phyloP scores from a whole-genome alignment of 2,329 filamentous ascomycete species.

The Fusarium setosum region DNA sequence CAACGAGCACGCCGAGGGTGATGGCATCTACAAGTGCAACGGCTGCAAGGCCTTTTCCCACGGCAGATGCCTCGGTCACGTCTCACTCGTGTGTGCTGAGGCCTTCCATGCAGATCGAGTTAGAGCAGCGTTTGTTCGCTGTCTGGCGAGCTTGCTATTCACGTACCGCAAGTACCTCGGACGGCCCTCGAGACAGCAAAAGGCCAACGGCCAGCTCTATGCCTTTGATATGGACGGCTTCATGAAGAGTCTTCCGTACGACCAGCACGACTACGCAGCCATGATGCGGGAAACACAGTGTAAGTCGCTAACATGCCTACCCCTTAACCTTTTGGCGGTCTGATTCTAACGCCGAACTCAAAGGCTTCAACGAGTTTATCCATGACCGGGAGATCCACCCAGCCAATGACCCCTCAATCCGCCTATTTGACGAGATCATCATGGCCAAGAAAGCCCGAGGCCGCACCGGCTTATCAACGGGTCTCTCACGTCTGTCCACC shows the following conservation, averaged over 20 bases:
- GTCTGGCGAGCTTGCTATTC: constrained; percentile 73
- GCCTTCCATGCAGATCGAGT: constrained; percentile 73
- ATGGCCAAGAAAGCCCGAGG: constrained; percentile 79
- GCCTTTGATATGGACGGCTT: constrained; percentile 75
- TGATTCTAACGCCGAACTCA: constrained; percentile 17
- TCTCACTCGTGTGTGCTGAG: constrained; percentile 71
- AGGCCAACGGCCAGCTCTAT: constrained; percentile 68
- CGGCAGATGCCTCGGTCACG: constrained; percentile 69
- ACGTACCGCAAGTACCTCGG: constrained; percentile 73
- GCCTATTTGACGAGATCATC: constrained; percentile 87
- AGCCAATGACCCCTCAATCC: constrained; percentile 72
- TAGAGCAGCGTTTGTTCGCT: constrained; percentile 72
- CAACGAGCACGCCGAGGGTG: constrained; percentile 77
- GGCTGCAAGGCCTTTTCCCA: constrained; percentile 71
- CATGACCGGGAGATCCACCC: constrained; percentile 79
- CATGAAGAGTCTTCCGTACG: constrained; percentile 71
- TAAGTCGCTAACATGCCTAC: constrained; percentile 48
- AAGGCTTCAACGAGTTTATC: constrained; percentile 82
- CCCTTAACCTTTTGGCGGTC: background rate
- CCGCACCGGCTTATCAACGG: constrained; percentile 72
- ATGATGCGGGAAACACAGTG: constrained; percentile 77
- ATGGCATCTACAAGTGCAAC: constrained; percentile 80
- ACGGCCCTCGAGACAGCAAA: constrained; percentile 70
- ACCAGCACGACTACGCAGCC: constrained; percentile 72
- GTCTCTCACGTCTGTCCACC: constrained; percentile 70